Evolutionary conservation across 768 basidiomycete species (phyloP), one percentile per base, ranked within the genome.

Genomic region (Boletus rubescentipes): DNA sequence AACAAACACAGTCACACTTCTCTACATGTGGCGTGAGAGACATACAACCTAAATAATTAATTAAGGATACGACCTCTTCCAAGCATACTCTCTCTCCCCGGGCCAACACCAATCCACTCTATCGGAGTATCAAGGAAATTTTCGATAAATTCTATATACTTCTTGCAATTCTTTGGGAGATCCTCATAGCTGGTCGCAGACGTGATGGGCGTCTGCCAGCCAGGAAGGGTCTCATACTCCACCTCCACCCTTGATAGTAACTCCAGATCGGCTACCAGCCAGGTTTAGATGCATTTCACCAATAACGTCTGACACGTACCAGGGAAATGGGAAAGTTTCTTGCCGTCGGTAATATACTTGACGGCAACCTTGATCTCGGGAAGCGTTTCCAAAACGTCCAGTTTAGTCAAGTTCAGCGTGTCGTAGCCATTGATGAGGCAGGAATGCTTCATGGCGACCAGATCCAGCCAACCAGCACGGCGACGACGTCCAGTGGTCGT

Each of bases 401-500:
- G 84, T 70, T 99, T 99, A 45, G 97, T 99, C 60, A 99, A 79
- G 73, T 99, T 99, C 57, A 98, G 76, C 42, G 73, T 68, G 64
- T 96, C 93, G 71, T 98, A 99, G 34, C 97, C 97, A 70, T 99
- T 99, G 80, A 99, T 92, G 57, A 91, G 73, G 67, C 78, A 84
- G 8, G 96, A 98, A 72, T 98, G 87, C 69, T 85, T 87, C 78
- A 99, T 81, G 38, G 98, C 93, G 51, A 98, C 92, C 14, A 98
- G 79, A 72, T 99, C 97, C 41, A 99, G 84, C 97, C 97, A 99
- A 12, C 97, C 97, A 71, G 94, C 93, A 49, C 97, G 88, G 54
- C 97, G 81, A 35, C 90, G 78, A 29, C 97, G 85, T 8, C 97
- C 97, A 1, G 97, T 99, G 2, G 94, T 97, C 23, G 83, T 85